Evolutionary conservation across 176 grass and related monocot genomes (phyloP).

Genomic region (Zea mays): DNA sequence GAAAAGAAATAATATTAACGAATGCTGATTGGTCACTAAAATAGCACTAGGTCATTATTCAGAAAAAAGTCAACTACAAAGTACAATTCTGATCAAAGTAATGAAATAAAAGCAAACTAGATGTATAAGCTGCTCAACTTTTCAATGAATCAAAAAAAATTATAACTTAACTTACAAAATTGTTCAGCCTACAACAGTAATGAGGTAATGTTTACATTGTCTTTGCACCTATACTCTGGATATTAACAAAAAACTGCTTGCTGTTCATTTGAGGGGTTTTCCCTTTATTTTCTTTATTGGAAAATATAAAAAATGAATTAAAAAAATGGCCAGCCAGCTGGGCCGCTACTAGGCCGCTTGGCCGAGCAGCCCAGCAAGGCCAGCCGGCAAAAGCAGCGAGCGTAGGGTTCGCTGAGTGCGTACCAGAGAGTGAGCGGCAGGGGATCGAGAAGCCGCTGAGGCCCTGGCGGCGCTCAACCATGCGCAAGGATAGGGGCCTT

Average conservation of each 20-base stretch:
- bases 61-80: background rate
- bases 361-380: no score
- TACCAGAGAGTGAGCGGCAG: no score
- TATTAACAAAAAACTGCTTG: background rate
- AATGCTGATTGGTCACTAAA: background rate
- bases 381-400: no score
- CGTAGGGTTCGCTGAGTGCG: no score
- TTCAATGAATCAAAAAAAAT: background rate
- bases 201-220: background rate
- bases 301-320: no score
- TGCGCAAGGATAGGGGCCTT: no score
- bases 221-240: background rate
- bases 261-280: no score
- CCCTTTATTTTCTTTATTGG: no score
- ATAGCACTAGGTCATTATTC: background rate
- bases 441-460: no score
- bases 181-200: conserved; percentile 1
- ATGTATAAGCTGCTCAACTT: background rate
- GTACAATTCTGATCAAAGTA: background rate
- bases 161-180: background rate
- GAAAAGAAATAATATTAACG: background rate
- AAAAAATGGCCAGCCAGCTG: no score
- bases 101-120: background rate
- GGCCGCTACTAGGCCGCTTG: no score
- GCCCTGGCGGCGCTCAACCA: no score